Base-by-base conservation (phyloP, 2,329 filamentous ascomycete genomes). In the Trichoderma sp. region DNA sequence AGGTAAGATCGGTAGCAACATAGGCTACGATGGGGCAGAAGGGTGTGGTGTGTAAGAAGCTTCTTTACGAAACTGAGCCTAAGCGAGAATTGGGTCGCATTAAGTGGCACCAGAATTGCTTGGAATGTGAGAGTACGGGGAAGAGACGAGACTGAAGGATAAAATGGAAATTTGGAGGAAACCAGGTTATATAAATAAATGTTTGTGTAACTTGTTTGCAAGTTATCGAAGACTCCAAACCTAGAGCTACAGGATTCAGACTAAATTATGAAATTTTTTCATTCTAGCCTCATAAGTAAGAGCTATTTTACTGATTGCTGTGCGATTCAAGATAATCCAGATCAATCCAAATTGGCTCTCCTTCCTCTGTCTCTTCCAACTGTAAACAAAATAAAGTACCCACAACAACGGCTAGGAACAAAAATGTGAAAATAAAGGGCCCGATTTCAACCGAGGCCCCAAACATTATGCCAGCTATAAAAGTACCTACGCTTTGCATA, bases 401-500 rank as follows among this genome's bases (percentile, higher is more conserved):
- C 51, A 67, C 6, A 67, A 67, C 51, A 67, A 43, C 24, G 58
- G 64, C 64, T 1, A 67, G 32, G 14, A 67, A 67, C 6, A 67
- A 7, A 11, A 58, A 24, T 58, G 64, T 67, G 18, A 67, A 30
- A 15, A 58, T 18, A 43, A 67, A 32, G 21, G 51, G 64, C 51
- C 18, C 51, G 11, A 67, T 15, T 43, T 43, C 6, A 67, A 39
- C 51, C 34, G 64, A 58, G 64, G 1, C 24, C 24, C 64, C 51
- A 58, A 67, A 57, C 11, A 67, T 58, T 30, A 67, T 24, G 51
- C 51, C 11, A 5, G 64, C 34, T 6, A 30, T 58, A 30, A 58
- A 67, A 24, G 32, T 67, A 18, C 64, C 64, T 58, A 67, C 43
- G 12, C 34, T 67, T 67, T 67, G 64, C 64, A 67, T 67, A 30